Evolutionary conservation across 2,329 filamentous ascomycete genomes (phyloP), one percentile per base, ranked within the genome.

Genomic region (Aspergillus oerlinghausenensis): DNA sequence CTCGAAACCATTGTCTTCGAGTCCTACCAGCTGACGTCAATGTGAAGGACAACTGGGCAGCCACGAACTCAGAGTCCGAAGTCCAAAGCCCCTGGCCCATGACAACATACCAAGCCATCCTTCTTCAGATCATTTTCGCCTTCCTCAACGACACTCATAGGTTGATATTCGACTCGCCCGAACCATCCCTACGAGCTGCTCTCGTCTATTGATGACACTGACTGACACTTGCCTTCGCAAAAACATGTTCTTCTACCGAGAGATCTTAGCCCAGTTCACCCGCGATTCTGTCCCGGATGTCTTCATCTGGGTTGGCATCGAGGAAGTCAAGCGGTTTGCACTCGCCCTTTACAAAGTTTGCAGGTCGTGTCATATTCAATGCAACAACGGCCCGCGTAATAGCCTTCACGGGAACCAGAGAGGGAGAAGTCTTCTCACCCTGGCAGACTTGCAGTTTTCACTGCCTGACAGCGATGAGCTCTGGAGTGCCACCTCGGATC

Each of bases 281-380:
- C 10, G 50, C 11, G 50, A 43, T 7, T 43, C 55, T 26, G 63
- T 61, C 10, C 64, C 63, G 19, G 35, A 62, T 3, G 54, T 60
- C 10, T 61, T 63, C 52, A 47, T 65, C 47, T 67, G 60, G 55
- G 56, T 61, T 19, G 51, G 52, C 25, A 60, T 67, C 14, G 67
- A 70, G 55, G 67, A 70, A 49, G 60, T 62, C 28, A 70, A 70
- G 59, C 58, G 63, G n/a, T 68, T 70, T 35, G 61, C 61, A 14
- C 47, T 70, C 6, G 62, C 66, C 0, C 55, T 70, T 6, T 69
- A 67, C 51, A 69, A 67, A 50, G 50, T 67, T 1, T 61, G 59
- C 40, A 57, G 63, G 10, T 45, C 56, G 49, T 47, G 49, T 26
- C 51, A 40, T 3, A 17, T 45, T 5, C 43, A 47, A 14, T 11